A percentile compares a stretch with the other conserved stretches of the same genome.
These are phyloP conservation scores for Planoprotostelium fungivorum DNA, from an alignment of 78 protist genomes.

Conservation along the genomic window DNA sequence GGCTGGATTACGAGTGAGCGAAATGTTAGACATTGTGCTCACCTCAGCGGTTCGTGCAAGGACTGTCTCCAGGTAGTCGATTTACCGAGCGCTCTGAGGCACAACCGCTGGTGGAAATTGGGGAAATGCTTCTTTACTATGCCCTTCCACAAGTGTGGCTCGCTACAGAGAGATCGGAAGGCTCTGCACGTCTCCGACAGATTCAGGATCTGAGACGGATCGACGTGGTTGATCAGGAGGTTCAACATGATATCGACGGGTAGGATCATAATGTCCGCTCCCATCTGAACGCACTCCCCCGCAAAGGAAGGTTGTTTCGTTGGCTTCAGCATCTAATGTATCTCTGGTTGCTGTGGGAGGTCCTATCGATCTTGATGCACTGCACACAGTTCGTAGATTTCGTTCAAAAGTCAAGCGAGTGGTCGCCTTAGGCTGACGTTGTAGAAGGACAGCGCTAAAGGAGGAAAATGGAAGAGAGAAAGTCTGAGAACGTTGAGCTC, in stretches of 20 bases:
- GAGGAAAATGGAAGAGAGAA: too few relatives aligned
- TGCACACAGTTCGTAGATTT: too few relatives aligned
- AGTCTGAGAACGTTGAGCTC: too few relatives aligned
- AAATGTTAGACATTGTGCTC: not conserved
- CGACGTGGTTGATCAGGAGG: not conserved
- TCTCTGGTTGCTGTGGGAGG: too few relatives aligned
- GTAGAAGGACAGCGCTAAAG: too few relatives aligned
- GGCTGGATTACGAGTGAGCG: not conserved
- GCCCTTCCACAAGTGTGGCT: not conserved
- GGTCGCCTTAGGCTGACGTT: too few relatives aligned
- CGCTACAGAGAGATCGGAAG: not conserved
- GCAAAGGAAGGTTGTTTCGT: too few relatives aligned
- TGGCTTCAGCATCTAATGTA: too few relatives aligned
- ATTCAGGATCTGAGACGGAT: not conserved
- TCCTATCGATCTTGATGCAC: too few relatives aligned
- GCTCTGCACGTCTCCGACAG: not conserved
- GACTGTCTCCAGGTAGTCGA: too few relatives aligned
- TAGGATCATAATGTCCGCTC: not conserved
- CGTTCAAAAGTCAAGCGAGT: too few relatives aligned
- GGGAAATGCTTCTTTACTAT: not conserved
- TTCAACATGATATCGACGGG: not conserved
- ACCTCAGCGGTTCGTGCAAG: not conserved
- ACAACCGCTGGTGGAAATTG: not conserved
- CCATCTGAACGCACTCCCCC: not conserved
- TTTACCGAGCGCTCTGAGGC: not conserved